Evolutionary conservation across 1,284 basidiomycete genomes (phyloP), one percentile per base, ranked within the genome.

Genomic region (Dichomitus squalens): DNA sequence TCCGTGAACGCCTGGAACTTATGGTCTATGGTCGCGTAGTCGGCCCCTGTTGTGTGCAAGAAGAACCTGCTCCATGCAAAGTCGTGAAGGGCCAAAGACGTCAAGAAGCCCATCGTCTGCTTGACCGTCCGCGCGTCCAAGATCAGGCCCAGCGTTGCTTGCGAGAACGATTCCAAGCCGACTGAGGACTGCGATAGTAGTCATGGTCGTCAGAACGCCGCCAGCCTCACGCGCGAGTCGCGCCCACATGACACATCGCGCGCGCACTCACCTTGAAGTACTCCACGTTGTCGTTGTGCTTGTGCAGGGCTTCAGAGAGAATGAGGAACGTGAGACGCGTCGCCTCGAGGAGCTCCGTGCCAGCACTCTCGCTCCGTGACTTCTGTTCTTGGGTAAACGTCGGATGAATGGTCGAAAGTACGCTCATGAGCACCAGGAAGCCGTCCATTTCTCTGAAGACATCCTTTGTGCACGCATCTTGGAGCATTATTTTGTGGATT

Each of bases 361-460:
- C 68, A 21, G 78, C 68, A 54, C 79, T 75, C 29, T 79, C 78
- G 35, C 75, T 74, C 7, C 74, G 75, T 57, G 76, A 75, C 18
- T 72, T 67, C 6, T 75, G 72, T 21, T 72, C 68, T 5, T 75
- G 72, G 25, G 73, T 67, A 49, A 72, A 70, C 4, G 67, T 63
- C 1, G 75, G 72, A 48, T 78, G 75, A 1, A 86, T 71, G 1
- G 83, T 83, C 1, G 88, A 88, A 4, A 93, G 75, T 29, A 87
- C 78, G 63, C 82, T 88, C 73, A 91, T 84, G 40, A 91, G 73
- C 16, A 85, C 79, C 21, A 92, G 74, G 66, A 92, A 92, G 0
- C 91, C 91, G 61, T 93, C 91, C 67, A 88, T 76, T 66, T 91
- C 88, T 7, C 89, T 79, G 70, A 93, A 93, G 7, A 87, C 84